These are phyloP conservation scores for Sonneratia caseolaris DNA, from an alignment of 345 rosid genomes.

Conservation along the genomic window DNA sequence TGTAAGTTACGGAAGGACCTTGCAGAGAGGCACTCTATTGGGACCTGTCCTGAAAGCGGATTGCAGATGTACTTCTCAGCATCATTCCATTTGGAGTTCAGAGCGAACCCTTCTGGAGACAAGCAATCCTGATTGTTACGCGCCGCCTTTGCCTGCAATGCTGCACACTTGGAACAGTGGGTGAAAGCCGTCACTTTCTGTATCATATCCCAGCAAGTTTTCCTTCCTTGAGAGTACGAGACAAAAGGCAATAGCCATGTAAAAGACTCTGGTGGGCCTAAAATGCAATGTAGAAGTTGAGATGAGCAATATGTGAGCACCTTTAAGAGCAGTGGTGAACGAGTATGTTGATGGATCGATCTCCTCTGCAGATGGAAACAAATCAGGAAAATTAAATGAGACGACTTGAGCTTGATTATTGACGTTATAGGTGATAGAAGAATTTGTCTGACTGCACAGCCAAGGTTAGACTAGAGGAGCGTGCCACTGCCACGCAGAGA, in stretches of 20 bases:
- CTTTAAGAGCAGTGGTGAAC: constrained; percentile 78
- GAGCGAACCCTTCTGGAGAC: constrained; percentile 70
- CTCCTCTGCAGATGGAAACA: constrained; percentile 47
- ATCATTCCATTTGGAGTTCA: constrained; percentile 92
- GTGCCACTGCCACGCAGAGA: background rate
- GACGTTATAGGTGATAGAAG: background rate
- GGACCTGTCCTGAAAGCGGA: constrained; percentile 88
- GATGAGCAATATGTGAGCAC: constrained; percentile 18
- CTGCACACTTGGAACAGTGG: constrained; percentile 25
- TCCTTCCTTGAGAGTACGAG: background rate
- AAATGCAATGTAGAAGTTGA: background rate
- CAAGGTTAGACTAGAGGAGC: background rate
- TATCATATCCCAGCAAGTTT: background rate
- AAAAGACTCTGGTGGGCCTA: background rate
- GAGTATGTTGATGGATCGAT: constrained; percentile 93
- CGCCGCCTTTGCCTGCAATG: constrained; percentile 66
- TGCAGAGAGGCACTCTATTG: constrained; percentile 93
- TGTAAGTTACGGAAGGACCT: constrained; percentile 56
- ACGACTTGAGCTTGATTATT: background rate
- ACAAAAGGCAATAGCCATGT: background rate
- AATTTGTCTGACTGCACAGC: background rate
- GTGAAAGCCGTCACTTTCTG: background rate
- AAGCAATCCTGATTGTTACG: constrained; percentile 49
- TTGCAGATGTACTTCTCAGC: constrained; percentile 95
- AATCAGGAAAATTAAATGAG: background rate